These are phyloP conservation scores for Prinsepia uniflora DNA, from an alignment of 306 rosid genomes.

Conservation along the genomic window DNA sequence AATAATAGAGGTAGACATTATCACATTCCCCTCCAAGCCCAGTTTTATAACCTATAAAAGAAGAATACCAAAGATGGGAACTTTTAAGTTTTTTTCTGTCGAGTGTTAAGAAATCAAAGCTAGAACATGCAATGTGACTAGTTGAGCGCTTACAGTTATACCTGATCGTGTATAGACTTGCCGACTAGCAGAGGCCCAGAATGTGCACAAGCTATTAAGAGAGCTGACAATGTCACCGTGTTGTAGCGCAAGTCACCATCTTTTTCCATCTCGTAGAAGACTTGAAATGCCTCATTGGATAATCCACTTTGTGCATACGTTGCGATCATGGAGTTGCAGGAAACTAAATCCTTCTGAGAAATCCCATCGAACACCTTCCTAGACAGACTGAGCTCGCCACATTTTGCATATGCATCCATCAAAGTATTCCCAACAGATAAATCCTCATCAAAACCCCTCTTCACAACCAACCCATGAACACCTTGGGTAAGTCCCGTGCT, in stretches of 20 bases:
- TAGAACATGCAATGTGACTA: background rate
- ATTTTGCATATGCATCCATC: slow-evolving; percentile 88
- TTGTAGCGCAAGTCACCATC: slow-evolving; percentile 34
- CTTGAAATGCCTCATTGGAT: slow-evolving; percentile 55
- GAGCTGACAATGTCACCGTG: slow-evolving; percentile 59
- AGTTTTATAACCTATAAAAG: slow-evolving; percentile 51
- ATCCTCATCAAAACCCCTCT: slow-evolving; percentile 55
- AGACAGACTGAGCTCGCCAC: slow-evolving; percentile 47
- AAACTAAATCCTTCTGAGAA: slow-evolving; percentile 59
- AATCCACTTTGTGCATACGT: slow-evolving; percentile 70
- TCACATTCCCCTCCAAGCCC: slow-evolving; percentile 58
- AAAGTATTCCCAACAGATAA: slow-evolving; percentile 67
- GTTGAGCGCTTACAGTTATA: slow-evolving; percentile 8
- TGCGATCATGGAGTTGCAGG: slow-evolving; percentile 88
- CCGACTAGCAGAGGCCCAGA: slow-evolving; percentile 69
- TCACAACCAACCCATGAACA: slow-evolving; percentile 60
- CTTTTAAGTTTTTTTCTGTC: no score
- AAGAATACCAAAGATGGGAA: background rate
- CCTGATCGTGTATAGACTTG: slow-evolving; percentile 81
- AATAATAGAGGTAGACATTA: slow-evolving; percentile 62
- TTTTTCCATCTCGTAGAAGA: slow-evolving; percentile 52
- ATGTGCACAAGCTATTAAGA: slow-evolving; percentile 71
- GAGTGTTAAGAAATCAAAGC: background rate
- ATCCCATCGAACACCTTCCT: slow-evolving; percentile 74
- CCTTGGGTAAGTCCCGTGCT: slow-evolving; percentile 49